Evolutionary conservation across 768 basidiomycete genomes (phyloP).

Genomic region (Neoboletus subvelutipes): DNA sequence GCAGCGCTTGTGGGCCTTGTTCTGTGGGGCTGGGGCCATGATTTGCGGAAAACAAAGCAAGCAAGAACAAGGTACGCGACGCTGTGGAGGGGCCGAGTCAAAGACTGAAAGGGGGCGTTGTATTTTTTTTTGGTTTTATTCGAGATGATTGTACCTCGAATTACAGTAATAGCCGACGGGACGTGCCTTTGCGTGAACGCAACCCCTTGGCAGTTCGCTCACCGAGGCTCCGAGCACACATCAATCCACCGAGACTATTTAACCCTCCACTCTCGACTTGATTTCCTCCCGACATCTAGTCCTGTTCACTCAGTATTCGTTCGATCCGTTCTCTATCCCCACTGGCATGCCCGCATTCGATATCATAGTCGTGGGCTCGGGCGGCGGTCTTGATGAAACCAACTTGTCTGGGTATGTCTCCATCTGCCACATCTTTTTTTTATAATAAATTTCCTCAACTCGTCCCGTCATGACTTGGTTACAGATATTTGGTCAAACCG

Average conservation of each 20-base stretch:
- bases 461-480: constrained; percentile 3
- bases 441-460: too few relatives aligned
- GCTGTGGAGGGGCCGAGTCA: constrained; percentile 2
- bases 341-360: constrained; percentile 64
- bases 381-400: constrained; percentile 88
- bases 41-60: not conserved
- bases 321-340: not conserved
- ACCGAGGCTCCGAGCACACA: not conserved
- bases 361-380: constrained; percentile 75
- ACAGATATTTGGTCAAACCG: constrained; percentile 88
- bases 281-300: not conserved
- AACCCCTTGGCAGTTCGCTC: not conserved
- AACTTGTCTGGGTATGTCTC: constrained; percentile 78
- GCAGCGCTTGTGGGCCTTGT: not conserved
- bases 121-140: not conserved
- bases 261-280: not conserved
- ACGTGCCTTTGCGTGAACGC: constrained; percentile 16
- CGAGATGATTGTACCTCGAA: too few relatives aligned
- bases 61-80: constrained; percentile 9
- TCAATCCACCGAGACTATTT: not conserved
- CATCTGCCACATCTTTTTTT: not conserved
- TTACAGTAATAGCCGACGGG: constrained; percentile 24
- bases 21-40: not conserved
- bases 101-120: not conserved
- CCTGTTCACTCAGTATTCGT: not conserved